Percentiles rank a stretch among this genome's conserved stretches.
phyloP scores from a whole-genome alignment of 2,329 filamentous ascomycete species.

The Leptographium lundbergii region DNA sequence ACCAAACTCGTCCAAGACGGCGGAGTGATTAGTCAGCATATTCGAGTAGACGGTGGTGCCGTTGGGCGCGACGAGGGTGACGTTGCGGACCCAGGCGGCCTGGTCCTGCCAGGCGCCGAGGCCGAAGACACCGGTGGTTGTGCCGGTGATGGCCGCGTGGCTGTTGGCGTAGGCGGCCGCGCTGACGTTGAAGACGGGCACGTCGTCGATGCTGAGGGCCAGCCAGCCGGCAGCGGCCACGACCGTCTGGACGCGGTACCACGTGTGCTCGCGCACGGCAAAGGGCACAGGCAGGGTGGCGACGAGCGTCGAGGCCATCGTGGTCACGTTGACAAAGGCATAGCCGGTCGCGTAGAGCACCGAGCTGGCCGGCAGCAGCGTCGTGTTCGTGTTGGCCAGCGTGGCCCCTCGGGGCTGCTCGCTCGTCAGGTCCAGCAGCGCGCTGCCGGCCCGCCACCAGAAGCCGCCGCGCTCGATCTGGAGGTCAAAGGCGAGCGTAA shows the following conservation, averaged over 20 bases:
- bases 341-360: not conserved
- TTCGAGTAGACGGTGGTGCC: slow-evolving; percentile 21
- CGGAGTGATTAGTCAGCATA: slow-evolving; percentile 10
- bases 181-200: not conserved
- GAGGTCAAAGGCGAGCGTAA: not conserved
- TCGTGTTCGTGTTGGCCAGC: not conserved
- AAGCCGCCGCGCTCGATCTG: not conserved
- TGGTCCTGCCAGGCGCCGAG: slow-evolving; percentile 29
- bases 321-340: not conserved
- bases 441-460: not conserved
- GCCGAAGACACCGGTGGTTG: slow-evolving; percentile 23
- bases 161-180: not conserved
- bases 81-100: slow-evolving; percentile 22
- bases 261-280: slow-evolving; percentile 19
- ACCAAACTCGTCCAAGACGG: slow-evolving; percentile 20
- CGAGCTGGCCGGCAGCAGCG: not conserved
- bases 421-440: not conserved
- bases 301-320: not conserved
- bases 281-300: slow-evolving; percentile 15
- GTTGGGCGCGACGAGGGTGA: slow-evolving; percentile 17
- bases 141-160: slow-evolving; percentile 2
- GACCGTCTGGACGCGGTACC: slow-evolving; percentile 25
- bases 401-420: not conserved
- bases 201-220: slow-evolving; percentile 13
- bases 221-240: slow-evolving; percentile 12